Conservation (phyloP, 495 filamentous ascomycete species). For the Penicillium nucicola region DNA sequence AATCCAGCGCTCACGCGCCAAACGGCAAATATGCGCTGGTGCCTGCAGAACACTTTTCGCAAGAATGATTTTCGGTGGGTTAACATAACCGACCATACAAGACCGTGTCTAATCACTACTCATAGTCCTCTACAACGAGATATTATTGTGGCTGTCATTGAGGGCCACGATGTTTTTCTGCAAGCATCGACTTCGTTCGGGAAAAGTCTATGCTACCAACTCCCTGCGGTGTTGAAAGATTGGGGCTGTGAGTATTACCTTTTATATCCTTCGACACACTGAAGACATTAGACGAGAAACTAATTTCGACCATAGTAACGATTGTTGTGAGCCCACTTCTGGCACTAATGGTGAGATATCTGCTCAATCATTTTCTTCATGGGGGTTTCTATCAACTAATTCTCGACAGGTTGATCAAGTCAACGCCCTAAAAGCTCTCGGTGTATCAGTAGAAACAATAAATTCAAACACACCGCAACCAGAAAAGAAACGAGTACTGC, state of each 20-base stretch:
- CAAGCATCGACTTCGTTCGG: slow-evolving; percentile 97
- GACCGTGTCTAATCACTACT: slow-evolving; percentile 14
- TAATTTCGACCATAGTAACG: slow-evolving; percentile 56
- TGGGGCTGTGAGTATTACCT: slow-evolving; percentile 58
- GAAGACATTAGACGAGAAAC: neutral
- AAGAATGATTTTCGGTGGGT: slow-evolving; percentile 69
- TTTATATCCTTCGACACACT: neutral
- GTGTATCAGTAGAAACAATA: slow-evolving; percentile 77
- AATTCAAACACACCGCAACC: slow-evolving; percentile 70
- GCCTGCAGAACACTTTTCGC: slow-evolving; percentile 76
- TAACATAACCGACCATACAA: neutral
- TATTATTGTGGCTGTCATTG: slow-evolving; percentile 76
- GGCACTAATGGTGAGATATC: slow-evolving; percentile 74
- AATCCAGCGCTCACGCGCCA: slow-evolving; percentile 11
- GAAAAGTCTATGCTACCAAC: slow-evolving; percentile 91
- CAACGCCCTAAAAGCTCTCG: slow-evolving; percentile 67
- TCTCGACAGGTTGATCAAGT: slow-evolving; percentile 78
- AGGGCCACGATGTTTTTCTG: slow-evolving; percentile 87
- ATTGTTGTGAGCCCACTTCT: slow-evolving; percentile 89
- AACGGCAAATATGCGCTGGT: slow-evolving; percentile 75
- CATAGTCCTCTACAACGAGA: slow-evolving; percentile 78
- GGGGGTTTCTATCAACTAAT: slow-evolving; percentile 4
- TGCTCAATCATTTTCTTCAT: neutral
- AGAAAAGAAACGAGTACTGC: slow-evolving; percentile 66
- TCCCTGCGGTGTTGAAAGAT: slow-evolving; percentile 82